A percentile compares a stretch with the other conserved stretches of the same genome.
Conservation (phyloP, 305 asterid genomes). For the Andrographis paniculata region DNA sequence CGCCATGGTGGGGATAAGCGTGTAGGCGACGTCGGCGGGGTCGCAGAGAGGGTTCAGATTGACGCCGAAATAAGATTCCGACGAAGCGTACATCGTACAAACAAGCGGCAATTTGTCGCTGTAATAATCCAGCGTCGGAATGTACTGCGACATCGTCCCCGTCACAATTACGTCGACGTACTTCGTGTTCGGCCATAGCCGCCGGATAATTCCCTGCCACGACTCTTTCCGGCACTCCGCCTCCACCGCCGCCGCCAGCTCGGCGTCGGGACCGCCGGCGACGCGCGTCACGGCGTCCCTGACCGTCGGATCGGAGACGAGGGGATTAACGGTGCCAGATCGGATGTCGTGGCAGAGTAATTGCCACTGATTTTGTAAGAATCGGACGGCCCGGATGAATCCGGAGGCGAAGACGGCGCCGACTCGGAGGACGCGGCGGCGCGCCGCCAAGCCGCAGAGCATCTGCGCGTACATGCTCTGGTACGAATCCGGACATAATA, state of each 20-base stretch:
- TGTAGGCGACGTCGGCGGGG: conserved; percentile 69
- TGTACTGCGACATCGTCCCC: conserved; percentile 84
- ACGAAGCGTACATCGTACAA: conserved; percentile 85
- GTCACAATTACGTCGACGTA: conserved; percentile 79
- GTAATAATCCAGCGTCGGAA: conserved; percentile 67
- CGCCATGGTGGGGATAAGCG: conserved; percentile 74
- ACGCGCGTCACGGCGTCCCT: conserved; percentile 46
- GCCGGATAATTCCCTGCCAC: conserved; percentile 72
- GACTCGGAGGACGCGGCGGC: conserved; percentile 63
- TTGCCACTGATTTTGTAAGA: conserved; percentile 66
- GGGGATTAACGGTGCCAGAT: conserved; percentile 42
- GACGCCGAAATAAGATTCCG: conserved; percentile 78
- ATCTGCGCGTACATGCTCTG: conserved; percentile 90
- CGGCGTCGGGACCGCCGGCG: conserved; percentile 45
- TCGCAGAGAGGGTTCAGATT: conserved; percentile 68
- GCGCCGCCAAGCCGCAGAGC: conserved; percentile 74
- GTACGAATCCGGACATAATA: conserved; percentile 71
- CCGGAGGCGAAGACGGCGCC: conserved; percentile 95
- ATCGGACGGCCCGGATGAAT: conserved; percentile 73
- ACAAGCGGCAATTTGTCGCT: conserved; percentile 71
- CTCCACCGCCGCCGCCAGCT: conserved; percentile 50
- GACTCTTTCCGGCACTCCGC: conserved; percentile 40
- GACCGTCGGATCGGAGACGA: conserved; percentile 43
- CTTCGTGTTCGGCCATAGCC: conserved; percentile 82
- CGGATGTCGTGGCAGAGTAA: conserved; percentile 55